A percentile compares a stretch with the other conserved stretches of the same genome.
Evolutionary conservation across 305 asterid species (phyloP).

Genomic region (Ajuga reptans): DNA sequence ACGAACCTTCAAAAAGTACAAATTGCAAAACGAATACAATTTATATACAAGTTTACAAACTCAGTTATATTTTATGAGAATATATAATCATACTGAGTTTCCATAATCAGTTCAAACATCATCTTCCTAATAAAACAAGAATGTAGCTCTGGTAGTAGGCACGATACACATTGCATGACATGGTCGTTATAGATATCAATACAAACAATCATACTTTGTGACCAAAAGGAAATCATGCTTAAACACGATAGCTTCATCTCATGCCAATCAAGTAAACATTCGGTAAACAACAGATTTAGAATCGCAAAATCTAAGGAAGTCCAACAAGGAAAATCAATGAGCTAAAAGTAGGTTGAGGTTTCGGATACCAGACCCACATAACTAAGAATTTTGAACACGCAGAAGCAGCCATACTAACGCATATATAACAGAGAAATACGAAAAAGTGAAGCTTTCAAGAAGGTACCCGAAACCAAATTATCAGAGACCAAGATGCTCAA

Average conservation of each 20-base stretch:
- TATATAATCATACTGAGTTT: too few species aligned
- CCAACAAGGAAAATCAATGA: not conserved
- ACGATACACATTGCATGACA: not conserved
- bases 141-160: not conserved
- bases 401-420: not conserved
- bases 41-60: not conserved
- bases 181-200: not conserved
- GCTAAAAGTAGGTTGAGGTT: conserved; percentile 6
- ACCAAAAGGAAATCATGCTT: too few species aligned
- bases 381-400: not conserved
- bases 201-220: too few species aligned
- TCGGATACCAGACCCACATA: not conserved
- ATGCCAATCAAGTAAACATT: too few species aligned
- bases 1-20: not conserved
- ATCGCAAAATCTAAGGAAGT: not conserved
- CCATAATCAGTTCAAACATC: not conserved
- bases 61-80: not conserved
- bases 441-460: not conserved
- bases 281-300: not conserved
- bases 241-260: too few species aligned
- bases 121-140: not conserved
- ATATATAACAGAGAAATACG: not conserved
- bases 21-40: too few species aligned
- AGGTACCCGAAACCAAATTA: not conserved
- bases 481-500: not conserved